These are phyloP conservation scores for Pythium coloratum DNA, from an alignment of 352 stramenopile genomes.

Conservation along the genomic window DNA sequence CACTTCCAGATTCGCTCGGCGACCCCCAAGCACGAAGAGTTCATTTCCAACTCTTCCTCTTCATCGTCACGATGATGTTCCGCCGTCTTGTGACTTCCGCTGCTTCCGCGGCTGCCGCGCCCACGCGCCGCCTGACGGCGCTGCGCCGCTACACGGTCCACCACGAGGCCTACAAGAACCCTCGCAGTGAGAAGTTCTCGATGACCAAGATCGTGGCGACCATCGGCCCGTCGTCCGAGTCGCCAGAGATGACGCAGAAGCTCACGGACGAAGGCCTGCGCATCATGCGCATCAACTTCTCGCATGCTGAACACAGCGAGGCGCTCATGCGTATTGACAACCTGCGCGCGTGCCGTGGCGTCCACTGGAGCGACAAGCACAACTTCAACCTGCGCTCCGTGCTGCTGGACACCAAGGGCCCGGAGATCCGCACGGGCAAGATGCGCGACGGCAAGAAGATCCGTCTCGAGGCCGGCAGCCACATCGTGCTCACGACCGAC, in stretches of 20 bases:
- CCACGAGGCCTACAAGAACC: constrained; percentile 70
- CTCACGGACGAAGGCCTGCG: constrained; percentile 88
- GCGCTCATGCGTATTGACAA: constrained; percentile 76
- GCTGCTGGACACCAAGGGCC: constrained; percentile 94
- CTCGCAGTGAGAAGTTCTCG: constrained; percentile 80
- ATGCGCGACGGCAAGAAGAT: constrained; percentile 89
- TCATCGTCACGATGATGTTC: constrained; percentile 8
- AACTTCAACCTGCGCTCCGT: constrained; percentile 92
- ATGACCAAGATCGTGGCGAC: constrained; percentile 95
- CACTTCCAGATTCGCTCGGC: constrained; percentile 22
- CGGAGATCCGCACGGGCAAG: constrained; percentile 93
- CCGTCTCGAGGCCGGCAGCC: constrained; percentile 74
- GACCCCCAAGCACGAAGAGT: neutral
- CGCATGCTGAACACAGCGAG: constrained; percentile 91
- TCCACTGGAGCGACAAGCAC: constrained; percentile 64
- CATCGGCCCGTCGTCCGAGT: constrained; percentile 87
- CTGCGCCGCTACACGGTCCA: constrained; percentile 29
- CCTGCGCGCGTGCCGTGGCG: constrained; percentile 72
- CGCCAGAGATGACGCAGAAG: constrained; percentile 72
- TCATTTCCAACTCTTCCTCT: neutral
- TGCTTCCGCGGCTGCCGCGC: neutral
- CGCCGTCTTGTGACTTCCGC: constrained; percentile 23
- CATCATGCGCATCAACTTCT: constrained; percentile 96
- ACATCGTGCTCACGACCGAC: constrained; percentile 89
- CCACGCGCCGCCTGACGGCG: constrained; percentile 1